Percentiles rank a stretch among this genome's conserved stretches.
Conservation (phyloP, 805 yeast species). For the Phaffomyces thermotolerans region DNA sequence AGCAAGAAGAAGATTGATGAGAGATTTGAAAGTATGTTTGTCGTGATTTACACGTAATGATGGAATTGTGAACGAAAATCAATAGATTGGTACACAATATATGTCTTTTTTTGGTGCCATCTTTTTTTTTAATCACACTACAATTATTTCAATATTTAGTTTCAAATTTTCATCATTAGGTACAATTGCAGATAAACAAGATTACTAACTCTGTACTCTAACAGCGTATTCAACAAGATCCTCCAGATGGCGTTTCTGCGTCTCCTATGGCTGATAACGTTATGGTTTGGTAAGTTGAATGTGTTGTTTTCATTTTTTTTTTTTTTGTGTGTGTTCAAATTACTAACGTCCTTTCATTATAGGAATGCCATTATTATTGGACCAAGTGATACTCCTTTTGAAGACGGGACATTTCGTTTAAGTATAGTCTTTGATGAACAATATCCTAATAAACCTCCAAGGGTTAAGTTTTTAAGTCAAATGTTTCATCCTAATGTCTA, state of each 20-base stretch:
- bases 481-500: slow-evolving; percentile 99
- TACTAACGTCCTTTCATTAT: slow-evolving; percentile 8
- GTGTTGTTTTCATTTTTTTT: not conserved
- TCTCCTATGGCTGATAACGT: slow-evolving; percentile 96
- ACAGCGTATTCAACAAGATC: slow-evolving; percentile 92
- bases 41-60: not conserved
- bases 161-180: not conserved
- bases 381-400: slow-evolving; percentile 95
- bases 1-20: slow-evolving; percentile 97
- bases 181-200: no score
- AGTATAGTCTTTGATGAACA: slow-evolving; percentile 89
- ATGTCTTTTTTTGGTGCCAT: not conserved
- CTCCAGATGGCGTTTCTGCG: slow-evolving; percentile 97
- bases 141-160: not conserved
- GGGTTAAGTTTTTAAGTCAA: slow-evolving; percentile 81
- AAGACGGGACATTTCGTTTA: slow-evolving; percentile 92
- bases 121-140: not conserved
- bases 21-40: slow-evolving; percentile 80
- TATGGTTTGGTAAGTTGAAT: slow-evolving; percentile 57
- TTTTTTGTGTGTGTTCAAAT: not conserved
- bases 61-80: no score
- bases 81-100: no score
- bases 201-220: not conserved
- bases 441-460: slow-evolving; percentile 95
- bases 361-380: slow-evolving; percentile 95